Evolutionary conservation across 192 early-diverging fungal species (phyloP).

Genomic region (Coemansia sp.): DNA sequence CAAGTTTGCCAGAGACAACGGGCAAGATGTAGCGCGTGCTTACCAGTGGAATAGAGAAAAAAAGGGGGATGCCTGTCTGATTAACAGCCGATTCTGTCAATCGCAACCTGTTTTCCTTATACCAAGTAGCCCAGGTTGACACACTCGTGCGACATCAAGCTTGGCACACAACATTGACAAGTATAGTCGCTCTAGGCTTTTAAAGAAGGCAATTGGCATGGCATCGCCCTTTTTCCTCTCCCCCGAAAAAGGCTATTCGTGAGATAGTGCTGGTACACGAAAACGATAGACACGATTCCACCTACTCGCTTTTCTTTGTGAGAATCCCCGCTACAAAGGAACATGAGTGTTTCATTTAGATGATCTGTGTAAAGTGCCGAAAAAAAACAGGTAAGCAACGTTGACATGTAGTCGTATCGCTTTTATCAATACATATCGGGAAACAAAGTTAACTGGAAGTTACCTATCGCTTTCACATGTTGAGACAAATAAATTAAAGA

Average conservation of each 20-base stretch:
- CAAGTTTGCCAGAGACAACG: not conserved
- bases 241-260: too few relatives aligned
- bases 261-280: too few relatives aligned
- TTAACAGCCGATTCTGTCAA: not conserved
- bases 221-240: not conserved
- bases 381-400: not conserved
- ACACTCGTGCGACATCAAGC: not conserved
- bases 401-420: too few relatives aligned
- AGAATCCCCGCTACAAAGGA: not conserved
- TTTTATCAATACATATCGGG: too few relatives aligned
- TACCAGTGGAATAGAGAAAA: not conserved
- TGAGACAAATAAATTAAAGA: not conserved
- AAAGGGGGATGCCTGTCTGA: not conserved
- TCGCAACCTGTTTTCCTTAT: not conserved
- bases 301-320: not conserved
- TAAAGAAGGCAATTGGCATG: not conserved
- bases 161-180: not conserved
- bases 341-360: not conserved
- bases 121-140: not conserved
- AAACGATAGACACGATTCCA: not conserved
- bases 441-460: too few relatives aligned
- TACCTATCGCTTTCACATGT: not conserved
- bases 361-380: not conserved
- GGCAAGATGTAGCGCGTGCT: not conserved
- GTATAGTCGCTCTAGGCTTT: not conserved